phyloP scores from a whole-genome alignment of 495 filamentous ascomycete species.

The Usnea hakonensis region DNA sequence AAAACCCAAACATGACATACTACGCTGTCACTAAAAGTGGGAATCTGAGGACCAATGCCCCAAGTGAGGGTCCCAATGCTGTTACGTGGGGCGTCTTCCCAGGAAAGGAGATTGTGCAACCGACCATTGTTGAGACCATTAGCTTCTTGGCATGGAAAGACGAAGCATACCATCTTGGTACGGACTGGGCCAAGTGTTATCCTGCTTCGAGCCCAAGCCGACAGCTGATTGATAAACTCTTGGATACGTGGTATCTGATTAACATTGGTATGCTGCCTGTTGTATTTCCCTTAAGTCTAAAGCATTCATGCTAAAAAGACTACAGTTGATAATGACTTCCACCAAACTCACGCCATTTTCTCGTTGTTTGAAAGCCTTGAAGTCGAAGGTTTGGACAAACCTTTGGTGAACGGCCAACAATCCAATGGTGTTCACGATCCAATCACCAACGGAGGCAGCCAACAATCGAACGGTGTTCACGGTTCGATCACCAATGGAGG shows the following conservation, averaged over 20 bases:
- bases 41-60: conserved; percentile 75
- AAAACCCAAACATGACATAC: conserved; percentile 77
- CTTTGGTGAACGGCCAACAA: conserved; percentile 20
- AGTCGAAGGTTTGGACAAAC: conserved; percentile 53
- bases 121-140: conserved; percentile 97
- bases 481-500: not conserved
- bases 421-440: not conserved
- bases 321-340: conserved; percentile 94
- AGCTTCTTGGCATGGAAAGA: conserved; percentile 99
- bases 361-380: conserved; percentile 73
- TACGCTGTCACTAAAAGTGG: conserved; percentile 81
- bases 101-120: conserved; percentile 97
- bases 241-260: conserved; percentile 86
- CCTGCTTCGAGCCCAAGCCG: conserved; percentile 70
- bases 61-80: conserved; percentile 81
- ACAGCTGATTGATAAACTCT: conserved; percentile 68
- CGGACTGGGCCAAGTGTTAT: conserved; percentile 91
- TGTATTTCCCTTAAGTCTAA: not conserved
- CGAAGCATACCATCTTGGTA: conserved; percentile 85
- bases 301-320: conserved; percentile 22
- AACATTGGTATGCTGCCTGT: conserved; percentile 71
- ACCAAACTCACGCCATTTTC: conserved; percentile 67
- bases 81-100: conserved; percentile 99
- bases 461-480: not conserved
- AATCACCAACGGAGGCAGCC: not conserved